phyloP scores from a whole-genome alignment of 2,329 filamentous ascomycete genomes.

The Fonsecaea monophora region DNA sequence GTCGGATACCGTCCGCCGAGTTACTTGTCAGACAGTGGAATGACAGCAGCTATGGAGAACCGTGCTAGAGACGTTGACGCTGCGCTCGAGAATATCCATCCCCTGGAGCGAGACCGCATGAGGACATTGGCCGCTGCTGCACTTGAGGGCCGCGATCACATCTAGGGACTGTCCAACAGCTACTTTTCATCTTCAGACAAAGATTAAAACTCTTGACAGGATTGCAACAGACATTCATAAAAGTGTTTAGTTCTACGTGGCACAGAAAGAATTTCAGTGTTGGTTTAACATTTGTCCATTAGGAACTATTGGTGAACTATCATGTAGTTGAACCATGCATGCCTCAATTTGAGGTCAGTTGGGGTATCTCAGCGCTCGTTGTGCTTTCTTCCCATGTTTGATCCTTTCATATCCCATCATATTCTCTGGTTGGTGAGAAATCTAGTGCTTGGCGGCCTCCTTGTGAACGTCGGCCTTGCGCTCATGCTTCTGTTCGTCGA shows the following conservation, averaged over 20 bases:
- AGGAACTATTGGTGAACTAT: not conserved
- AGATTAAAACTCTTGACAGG: no score
- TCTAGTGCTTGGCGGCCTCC: constrained; percentile 41
- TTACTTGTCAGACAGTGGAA: constrained; percentile 76
- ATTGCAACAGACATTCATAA: not conserved
- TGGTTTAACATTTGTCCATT: not conserved
- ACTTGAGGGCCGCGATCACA: constrained; percentile 20
- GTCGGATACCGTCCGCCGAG: constrained; percentile 69
- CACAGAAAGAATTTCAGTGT: not conserved
- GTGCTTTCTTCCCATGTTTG: not conserved
- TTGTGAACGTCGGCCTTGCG: constrained; percentile 41
- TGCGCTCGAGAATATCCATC: constrained; percentile 56
- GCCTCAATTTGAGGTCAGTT: constrained; percentile 1
- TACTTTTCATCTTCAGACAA: not conserved
- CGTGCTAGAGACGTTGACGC: constrained; percentile 63
- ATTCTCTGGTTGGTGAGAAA: not conserved
- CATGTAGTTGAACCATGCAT: not conserved
- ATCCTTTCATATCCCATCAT: not conserved
- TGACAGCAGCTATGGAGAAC: constrained; percentile 74
- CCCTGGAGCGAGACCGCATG: constrained; percentile 52
- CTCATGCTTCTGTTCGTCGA: constrained; percentile 52
- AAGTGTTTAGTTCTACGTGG: not conserved
- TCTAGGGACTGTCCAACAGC: not conserved
- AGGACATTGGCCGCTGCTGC: constrained; percentile 31
- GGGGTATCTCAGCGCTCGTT: constrained; percentile 9